Evolutionary conservation across 345 rosid species (phyloP).

Genomic region (Corchorus olitorius): DNA sequence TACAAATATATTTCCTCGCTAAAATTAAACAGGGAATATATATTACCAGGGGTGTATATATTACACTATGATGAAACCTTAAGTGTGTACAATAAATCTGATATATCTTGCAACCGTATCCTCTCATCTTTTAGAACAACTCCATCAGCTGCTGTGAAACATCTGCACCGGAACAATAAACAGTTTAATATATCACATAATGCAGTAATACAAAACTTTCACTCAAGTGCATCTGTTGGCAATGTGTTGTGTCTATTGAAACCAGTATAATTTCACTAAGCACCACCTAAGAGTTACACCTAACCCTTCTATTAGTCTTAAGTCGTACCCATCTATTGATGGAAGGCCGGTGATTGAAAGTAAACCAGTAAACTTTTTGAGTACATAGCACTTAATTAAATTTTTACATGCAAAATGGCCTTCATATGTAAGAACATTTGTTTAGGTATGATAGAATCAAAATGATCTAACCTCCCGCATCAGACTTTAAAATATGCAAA

Average conservation of each 20-base stretch:
- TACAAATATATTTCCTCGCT: background rate
- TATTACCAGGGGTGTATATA: background rate
- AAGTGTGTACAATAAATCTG: background rate
- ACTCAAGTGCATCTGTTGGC: too few relatives aligned
- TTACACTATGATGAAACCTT: background rate
- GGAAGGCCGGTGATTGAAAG: too few relatives aligned
- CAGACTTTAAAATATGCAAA: background rate
- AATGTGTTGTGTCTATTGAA: too few relatives aligned
- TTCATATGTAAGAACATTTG: too few relatives aligned
- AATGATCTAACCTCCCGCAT: background rate
- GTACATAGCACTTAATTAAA: too few relatives aligned
- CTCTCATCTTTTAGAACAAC: slow-evolving; percentile 39
- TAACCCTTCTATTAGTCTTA: too few relatives aligned
- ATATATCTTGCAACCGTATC: background rate
- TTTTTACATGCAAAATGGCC: too few relatives aligned
- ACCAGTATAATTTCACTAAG: too few relatives aligned
- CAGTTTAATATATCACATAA: too few relatives aligned
- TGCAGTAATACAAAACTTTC: background rate
- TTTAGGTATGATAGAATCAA: background rate
- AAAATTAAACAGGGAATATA: background rate
- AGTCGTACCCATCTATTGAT: too few relatives aligned
- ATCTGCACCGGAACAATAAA: slow-evolving; percentile 43
- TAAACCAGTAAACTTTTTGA: too few relatives aligned
- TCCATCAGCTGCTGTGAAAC: slow-evolving; percentile 75
- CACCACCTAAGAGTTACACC: too few relatives aligned